phyloP scores from a whole-genome alignment of 805 yeast genomes.

The Saccharomyces paradoxus region DNA sequence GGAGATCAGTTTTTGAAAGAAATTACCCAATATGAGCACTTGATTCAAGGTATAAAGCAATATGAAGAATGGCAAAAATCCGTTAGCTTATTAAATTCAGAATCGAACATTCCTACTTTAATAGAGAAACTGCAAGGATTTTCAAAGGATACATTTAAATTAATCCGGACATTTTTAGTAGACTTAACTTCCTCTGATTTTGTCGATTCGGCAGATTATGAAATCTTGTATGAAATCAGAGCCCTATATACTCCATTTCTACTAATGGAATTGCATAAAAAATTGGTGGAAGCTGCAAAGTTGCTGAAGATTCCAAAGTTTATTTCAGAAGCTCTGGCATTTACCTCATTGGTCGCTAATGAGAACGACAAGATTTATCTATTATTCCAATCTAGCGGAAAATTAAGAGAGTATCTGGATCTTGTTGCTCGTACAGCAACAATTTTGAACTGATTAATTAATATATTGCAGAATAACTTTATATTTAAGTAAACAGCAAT shows the following conservation, averaged over 20 bases:
- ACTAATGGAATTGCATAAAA: constrained; percentile 56
- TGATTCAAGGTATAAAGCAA: constrained; percentile 37
- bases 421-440: constrained; percentile 53
- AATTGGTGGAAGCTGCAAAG: constrained; percentile 39
- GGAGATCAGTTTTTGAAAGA: constrained; percentile 31
- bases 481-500: background rate
- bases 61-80: constrained; percentile 45
- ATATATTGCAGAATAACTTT: background rate
- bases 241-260: constrained; percentile 65
- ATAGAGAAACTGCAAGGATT: constrained; percentile 27
- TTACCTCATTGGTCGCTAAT: constrained; percentile 60
- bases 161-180: constrained; percentile 27
- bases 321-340: constrained; percentile 46
- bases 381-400: constrained; percentile 51
- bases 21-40: constrained; percentile 39
- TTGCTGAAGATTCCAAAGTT: constrained; percentile 34
- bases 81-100: constrained; percentile 16
- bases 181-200: constrained; percentile 16
- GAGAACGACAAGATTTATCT: constrained; percentile 53
- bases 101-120: constrained; percentile 28
- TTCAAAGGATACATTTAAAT: constrained; percentile 18
- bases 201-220: constrained; percentile 25
- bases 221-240: constrained; percentile 46
- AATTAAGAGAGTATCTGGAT: constrained; percentile 45
- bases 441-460: background rate